Evolutionary conservation across 352 stramenopile genomes (phyloP).

Genomic region (Phytophthora cajani): DNA sequence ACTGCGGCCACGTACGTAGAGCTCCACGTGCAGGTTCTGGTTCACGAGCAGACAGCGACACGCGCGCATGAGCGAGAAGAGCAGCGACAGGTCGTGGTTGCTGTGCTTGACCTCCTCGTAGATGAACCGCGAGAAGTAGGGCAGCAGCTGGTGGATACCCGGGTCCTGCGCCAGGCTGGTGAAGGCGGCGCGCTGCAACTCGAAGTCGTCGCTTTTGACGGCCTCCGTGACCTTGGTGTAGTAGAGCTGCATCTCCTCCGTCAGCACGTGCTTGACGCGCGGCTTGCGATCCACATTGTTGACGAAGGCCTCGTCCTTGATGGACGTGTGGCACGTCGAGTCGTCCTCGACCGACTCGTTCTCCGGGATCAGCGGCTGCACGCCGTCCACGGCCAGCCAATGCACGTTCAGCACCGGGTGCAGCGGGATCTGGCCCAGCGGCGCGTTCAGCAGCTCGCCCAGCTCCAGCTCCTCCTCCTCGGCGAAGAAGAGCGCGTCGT

Average conservation of each 20-base stretch:
- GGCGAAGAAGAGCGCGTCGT: constrained; percentile 64
- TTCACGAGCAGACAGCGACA: constrained; percentile 92
- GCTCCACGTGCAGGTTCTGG: constrained; percentile 91
- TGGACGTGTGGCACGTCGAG: constrained; percentile 69
- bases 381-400: constrained; percentile 85
- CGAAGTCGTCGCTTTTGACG: constrained; percentile 76
- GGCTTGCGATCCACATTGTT: constrained; percentile 76
- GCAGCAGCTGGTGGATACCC: constrained; percentile 90
- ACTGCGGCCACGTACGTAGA: constrained; percentile 73
- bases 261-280: constrained; percentile 87
- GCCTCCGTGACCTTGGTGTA: constrained; percentile 89
- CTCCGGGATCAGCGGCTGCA: constrained; percentile 85
- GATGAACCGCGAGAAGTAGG: constrained; percentile 90
- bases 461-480: constrained; percentile 83
- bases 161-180: constrained; percentile 82
- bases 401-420: constrained; percentile 78
- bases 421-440: constrained; percentile 75
- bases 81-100: constrained; percentile 75
- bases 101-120: constrained; percentile 90
- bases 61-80: constrained; percentile 90
- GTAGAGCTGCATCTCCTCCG: constrained; percentile 91
- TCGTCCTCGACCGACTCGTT: constrained; percentile 83
- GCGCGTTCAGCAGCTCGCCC: constrained; percentile 74
- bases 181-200: constrained; percentile 81
- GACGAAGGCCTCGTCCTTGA: constrained; percentile 81